A percentile compares a stretch with the other conserved stretches of the same genome.
Evolutionary conservation across 148 eudicot genomes (phyloP).

Genomic region (Fagopyrum homotropicum): DNA sequence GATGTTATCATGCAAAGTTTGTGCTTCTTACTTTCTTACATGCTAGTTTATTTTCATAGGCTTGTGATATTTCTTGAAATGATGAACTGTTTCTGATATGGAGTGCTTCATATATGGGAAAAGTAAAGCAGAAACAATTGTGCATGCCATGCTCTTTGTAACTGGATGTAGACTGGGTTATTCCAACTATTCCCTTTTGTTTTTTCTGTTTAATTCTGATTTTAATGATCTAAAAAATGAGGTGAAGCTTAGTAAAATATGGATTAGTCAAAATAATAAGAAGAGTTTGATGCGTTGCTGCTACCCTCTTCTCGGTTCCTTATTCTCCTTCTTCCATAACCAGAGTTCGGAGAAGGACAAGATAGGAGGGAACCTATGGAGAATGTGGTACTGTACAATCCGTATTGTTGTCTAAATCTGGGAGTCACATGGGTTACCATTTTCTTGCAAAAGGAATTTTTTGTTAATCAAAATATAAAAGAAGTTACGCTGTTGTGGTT

Average conservation of each 20-base stretch:
- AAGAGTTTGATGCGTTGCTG: neutral
- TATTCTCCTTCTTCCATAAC: too few relatives aligned
- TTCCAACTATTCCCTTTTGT: neutral
- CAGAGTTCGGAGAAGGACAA: too few relatives aligned
- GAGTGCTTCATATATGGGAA: too few relatives aligned
- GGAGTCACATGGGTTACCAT: neutral
- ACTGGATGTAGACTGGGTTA: neutral
- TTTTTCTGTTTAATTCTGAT: neutral
- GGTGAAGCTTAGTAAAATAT: neutral
- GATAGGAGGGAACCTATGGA: too few relatives aligned
- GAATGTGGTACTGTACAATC: neutral
- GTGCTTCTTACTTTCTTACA: too few relatives aligned
- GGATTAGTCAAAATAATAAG: neutral
- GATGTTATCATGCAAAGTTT: neutral
- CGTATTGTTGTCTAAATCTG: neutral
- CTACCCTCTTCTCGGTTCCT: too few relatives aligned
- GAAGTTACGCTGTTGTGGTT: neutral
- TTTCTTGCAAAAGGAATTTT: neutral
- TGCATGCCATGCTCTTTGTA: neutral
- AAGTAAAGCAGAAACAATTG: too few relatives aligned
- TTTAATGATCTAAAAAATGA: neutral
- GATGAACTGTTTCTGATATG: neutral
- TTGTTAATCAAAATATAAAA: neutral
- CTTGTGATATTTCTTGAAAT: neutral
- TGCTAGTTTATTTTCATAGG: neutral